These are phyloP conservation scores for Saccharomycopsis selenospora DNA, from an alignment of 805 yeast species.

Conservation along the genomic window DNA sequence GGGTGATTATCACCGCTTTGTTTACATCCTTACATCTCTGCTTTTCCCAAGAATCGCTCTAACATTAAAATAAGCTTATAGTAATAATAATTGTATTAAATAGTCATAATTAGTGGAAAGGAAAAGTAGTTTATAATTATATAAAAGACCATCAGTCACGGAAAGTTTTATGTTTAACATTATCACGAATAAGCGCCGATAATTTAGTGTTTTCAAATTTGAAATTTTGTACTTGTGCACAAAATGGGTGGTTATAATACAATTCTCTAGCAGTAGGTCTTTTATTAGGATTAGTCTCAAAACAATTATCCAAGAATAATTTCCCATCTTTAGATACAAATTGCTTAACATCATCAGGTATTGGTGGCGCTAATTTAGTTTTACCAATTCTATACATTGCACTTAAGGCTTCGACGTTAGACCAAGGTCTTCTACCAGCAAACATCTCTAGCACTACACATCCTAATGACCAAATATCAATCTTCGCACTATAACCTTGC, in stretches of 20 bases:
- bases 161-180: constrained; percentile 23
- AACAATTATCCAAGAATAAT: constrained; percentile 69
- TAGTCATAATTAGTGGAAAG: too few relatives aligned
- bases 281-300: constrained; percentile 65
- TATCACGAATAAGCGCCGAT: constrained; percentile 18
- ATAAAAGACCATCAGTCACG: too few relatives aligned
- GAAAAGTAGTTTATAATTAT: too few relatives aligned
- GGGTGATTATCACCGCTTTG: too few relatives aligned
- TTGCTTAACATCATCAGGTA: constrained; percentile 78
- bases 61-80: too few relatives aligned
- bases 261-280: constrained; percentile 81
- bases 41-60: too few relatives aligned
- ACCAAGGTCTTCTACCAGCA: constrained; percentile 97
- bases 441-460: constrained; percentile 97
- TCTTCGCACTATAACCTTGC: constrained; percentile 95
- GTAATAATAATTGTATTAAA: too few relatives aligned
- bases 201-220: constrained; percentile 28
- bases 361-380: constrained; percentile 87
- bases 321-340: constrained; percentile 58
- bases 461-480: constrained; percentile 97
- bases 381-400: constrained; percentile 89
- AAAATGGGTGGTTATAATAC: constrained; percentile 37
- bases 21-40: too few relatives aligned
- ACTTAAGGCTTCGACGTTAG: constrained; percentile 87
- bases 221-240: constrained; percentile 24